Conservation (phyloP, 148 eudicot genomes). For the Drosera capensis region DNA sequence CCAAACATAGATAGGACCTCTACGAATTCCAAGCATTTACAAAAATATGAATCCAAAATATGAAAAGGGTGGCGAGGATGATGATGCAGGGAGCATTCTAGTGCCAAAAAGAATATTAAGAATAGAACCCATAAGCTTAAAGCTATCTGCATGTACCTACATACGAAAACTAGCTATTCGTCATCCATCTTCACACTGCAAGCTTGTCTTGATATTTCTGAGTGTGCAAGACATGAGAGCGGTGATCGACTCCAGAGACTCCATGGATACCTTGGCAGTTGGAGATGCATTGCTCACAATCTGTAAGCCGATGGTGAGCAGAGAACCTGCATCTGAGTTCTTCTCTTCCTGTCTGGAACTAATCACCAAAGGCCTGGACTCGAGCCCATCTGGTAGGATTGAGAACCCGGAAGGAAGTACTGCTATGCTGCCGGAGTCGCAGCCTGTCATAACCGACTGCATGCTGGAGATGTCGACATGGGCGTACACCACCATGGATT, state of each 20-base stretch:
- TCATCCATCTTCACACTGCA: conserved; percentile 77
- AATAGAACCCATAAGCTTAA: no score
- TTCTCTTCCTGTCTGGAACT: conserved; percentile 52
- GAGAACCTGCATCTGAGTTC: conserved; percentile 67
- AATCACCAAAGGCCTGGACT: conserved; percentile 67
- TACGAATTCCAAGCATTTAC: no score
- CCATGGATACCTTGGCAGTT: conserved; percentile 38
- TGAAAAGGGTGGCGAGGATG: no score
- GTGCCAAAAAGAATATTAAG: no score
- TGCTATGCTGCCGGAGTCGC: conserved; percentile 67
- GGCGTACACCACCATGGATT: conserved; percentile 65
- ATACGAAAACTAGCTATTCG: not conserved
- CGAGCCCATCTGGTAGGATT: conserved; percentile 72
- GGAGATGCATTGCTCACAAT: conserved; percentile 57
- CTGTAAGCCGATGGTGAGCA: conserved; percentile 78
- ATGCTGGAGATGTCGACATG: conserved; percentile 52
- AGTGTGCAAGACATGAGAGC: conserved; percentile 57
- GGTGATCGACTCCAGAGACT: conserved; percentile 60
- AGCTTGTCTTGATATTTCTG: conserved; percentile 51
- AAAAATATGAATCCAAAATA: no score
- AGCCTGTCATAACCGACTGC: conserved; percentile 84
- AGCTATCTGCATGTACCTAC: not conserved
- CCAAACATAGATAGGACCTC: no score
- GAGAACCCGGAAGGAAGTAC: conserved; percentile 79
- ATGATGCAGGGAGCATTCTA: no score